Evolutionary conservation across 2,329 filamentous ascomycete species (phyloP), one percentile per base, ranked within the genome.

Genomic region (Trichoderma citrinoviride): DNA sequence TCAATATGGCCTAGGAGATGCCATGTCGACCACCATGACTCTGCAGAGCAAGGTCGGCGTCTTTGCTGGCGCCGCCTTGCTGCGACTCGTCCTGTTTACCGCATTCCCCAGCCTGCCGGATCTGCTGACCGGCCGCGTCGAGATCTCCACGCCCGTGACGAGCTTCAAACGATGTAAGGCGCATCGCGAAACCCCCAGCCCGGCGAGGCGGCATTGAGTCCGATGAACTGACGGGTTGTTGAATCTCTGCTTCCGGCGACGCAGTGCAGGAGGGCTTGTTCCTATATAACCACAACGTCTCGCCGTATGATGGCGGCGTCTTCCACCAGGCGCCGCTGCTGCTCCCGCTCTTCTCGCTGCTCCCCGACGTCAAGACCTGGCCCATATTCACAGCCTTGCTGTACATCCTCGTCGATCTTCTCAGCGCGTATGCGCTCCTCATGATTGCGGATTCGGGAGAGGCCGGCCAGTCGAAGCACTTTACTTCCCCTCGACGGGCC

Each of bases 231-330:
- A 65, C 65, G 17, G n/a, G 27, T 19, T 55, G 19, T 27, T 61
- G 64, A 37, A 37, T 12, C 46, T 67, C 29, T 7, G 37, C 53
- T 55, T 2, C 2, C 10, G 40, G 4, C 5, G 29, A 12, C 43
- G 29, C 71, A 96, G 92, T 98, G 63, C 94, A 98, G 83, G 95
- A 99, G 79, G 95, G 95, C 21, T 81, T 99, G 65, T 99, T 97
- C 73, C 87, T 99, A 23, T 98, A 98, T 77, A 93, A 91, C 69
- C 92, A 96, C 77, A 96, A 97, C 80, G 91, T 98, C 65, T 97
- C 93, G 66, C 95, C 95, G 1, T 99, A 98, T 80, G 93, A 99
- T 76, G 95, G 95, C 69, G 95, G 95, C 72, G 92, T 89, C 74
- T 89, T 85, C 76, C 84, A 87, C 78, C 84, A 97, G 83, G 92